Percentiles rank a stretch among this genome's conserved stretches.
These are phyloP conservation scores for Peltaster fructicola DNA, from an alignment of 2,329 filamentous ascomycete species.

Conservation along the genomic window DNA sequence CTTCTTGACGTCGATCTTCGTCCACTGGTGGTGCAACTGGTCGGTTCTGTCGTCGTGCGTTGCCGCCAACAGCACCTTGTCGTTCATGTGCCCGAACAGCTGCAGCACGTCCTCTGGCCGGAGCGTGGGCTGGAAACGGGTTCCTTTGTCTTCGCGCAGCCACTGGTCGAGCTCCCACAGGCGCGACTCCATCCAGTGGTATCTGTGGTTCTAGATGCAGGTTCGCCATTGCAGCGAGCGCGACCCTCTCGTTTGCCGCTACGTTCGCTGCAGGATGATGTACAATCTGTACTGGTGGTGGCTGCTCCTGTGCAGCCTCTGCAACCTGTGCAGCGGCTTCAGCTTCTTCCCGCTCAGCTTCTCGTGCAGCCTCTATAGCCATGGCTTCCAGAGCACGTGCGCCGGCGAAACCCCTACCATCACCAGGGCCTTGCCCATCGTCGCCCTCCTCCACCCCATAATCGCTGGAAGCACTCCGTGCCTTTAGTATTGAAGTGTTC, in stretches of 20 bases:
- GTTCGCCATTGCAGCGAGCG: too few relatives aligned
- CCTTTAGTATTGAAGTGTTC: conserved; percentile 67
- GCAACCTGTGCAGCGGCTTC: conserved; percentile 16
- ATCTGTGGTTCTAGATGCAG: too few relatives aligned
- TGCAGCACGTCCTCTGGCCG: conserved; percentile 7
- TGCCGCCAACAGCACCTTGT: conserved; percentile 1
- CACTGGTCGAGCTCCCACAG: conserved; percentile 2
- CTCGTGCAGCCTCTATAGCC: conserved; percentile 19
- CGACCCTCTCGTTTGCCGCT: too few relatives aligned
- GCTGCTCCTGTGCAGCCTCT: conserved; percentile 11
- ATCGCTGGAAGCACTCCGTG: conserved; percentile 54
- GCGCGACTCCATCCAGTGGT: conserved; percentile 3
- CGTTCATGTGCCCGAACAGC: conserved; percentile 6
- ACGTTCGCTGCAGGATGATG: too few relatives aligned
- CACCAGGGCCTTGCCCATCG: conserved; percentile 24
- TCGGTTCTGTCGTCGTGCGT: neutral
- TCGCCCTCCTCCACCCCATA: conserved; percentile 91
- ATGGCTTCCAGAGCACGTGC: conserved; percentile 25
- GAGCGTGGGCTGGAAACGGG: conserved; percentile 10
- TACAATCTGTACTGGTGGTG: too few relatives aligned
- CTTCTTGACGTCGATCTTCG: conserved; percentile 11
- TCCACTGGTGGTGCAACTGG: conserved; percentile 4
- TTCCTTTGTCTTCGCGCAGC: conserved; percentile 9
- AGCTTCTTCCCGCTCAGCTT: conserved; percentile 17
- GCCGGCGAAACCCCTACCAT: conserved; percentile 24